A percentile compares a stretch with the other conserved stretches of the same genome.
Conservation (phyloP, 768 basidiomycete genomes). For the Clitopilus passeckerianus region DNA sequence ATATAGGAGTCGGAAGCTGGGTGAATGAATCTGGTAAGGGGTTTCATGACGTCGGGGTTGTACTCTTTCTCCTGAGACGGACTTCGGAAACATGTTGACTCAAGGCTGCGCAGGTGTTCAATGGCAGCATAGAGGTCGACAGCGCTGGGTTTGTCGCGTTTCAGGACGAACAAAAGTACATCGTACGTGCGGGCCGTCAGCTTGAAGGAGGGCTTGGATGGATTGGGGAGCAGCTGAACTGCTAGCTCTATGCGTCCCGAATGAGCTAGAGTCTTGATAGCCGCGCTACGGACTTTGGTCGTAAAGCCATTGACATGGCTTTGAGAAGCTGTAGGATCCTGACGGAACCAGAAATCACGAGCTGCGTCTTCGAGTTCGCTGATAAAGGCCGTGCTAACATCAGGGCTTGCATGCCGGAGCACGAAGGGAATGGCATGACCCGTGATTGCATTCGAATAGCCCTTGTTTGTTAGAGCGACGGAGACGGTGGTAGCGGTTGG, state of each 20-base stretch:
- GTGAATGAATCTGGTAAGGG: constrained; percentile 2
- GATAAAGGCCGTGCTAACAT: constrained; percentile 33
- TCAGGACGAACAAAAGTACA: constrained; percentile 21
- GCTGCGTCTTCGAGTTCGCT: constrained; percentile 23
- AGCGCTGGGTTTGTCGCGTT: constrained; percentile 4
- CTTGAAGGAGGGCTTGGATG: constrained; percentile 17
- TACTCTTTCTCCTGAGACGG: background rate
- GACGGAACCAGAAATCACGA: constrained; percentile 12
- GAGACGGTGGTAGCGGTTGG: constrained; percentile 23
- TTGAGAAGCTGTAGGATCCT: constrained; percentile 3
- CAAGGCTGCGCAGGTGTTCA: constrained; percentile 10
- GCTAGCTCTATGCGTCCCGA: constrained; percentile 35
- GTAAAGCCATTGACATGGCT: constrained; percentile 7
- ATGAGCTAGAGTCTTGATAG: constrained; percentile 35
- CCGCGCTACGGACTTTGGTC: constrained; percentile 25
- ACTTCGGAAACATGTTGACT: background rate
- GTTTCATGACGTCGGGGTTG: background rate
- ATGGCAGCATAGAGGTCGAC: constrained; percentile 11
- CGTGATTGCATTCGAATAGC: constrained; percentile 21
- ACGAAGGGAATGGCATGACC: constrained; percentile 28
- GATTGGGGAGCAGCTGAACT: constrained; percentile 36
- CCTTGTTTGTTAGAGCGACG: constrained; percentile 32
- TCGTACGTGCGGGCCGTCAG: constrained; percentile 32
- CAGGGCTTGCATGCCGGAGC: constrained; percentile 34
- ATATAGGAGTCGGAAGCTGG: background rate